phyloP scores from a whole-genome alignment of 1,284 basidiomycete species.

The Moesziomyces parantarcticus region DNA sequence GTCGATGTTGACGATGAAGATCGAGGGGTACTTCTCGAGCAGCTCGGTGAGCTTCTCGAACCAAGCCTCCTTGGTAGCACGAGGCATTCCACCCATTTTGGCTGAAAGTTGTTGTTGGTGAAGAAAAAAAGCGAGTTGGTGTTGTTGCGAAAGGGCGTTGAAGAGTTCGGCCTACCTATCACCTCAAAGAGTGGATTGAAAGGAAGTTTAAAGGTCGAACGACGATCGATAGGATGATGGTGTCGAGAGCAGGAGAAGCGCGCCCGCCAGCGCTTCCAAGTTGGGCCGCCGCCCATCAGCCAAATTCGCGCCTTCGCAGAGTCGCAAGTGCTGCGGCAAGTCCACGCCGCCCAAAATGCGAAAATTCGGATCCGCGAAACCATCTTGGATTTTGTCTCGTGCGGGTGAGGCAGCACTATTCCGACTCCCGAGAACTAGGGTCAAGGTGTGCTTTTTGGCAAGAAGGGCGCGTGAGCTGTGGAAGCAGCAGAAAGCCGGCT shows the following conservation, averaged over 20 bases:
- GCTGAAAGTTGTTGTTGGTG: conserved; percentile 12
- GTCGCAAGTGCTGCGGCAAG: conserved; percentile 33
- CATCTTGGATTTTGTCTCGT: neutral
- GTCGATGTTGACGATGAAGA: conserved; percentile 99
- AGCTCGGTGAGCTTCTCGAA: conserved; percentile 94
- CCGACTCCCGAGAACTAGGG: conserved; percentile 29
- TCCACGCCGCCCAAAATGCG: conserved; percentile 4
- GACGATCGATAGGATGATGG: conserved; percentile 18
- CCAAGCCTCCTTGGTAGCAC: conserved; percentile 91
- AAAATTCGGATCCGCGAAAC: conserved; percentile 25
- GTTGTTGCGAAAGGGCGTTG: conserved; percentile 2
- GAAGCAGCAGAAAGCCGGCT: neutral
- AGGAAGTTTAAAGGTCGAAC: conserved; percentile 57
- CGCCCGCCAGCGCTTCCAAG: neutral
- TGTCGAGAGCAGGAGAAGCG: neutral
- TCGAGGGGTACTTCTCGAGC: conserved; percentile 88
- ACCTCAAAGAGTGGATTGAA: conserved; percentile 61
- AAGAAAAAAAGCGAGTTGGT: conserved; percentile 5
- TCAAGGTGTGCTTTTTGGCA: neutral
- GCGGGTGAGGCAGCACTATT: neutral
- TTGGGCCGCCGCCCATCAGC: neutral
- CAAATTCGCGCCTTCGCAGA: neutral
- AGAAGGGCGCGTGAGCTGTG: neutral
- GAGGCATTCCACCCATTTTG: conserved; percentile 84
- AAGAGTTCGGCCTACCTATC: conserved; percentile 61